Conservation (phyloP, 352 stramenopile genomes). For the Globisporangium rhizosaccharum region DNA sequence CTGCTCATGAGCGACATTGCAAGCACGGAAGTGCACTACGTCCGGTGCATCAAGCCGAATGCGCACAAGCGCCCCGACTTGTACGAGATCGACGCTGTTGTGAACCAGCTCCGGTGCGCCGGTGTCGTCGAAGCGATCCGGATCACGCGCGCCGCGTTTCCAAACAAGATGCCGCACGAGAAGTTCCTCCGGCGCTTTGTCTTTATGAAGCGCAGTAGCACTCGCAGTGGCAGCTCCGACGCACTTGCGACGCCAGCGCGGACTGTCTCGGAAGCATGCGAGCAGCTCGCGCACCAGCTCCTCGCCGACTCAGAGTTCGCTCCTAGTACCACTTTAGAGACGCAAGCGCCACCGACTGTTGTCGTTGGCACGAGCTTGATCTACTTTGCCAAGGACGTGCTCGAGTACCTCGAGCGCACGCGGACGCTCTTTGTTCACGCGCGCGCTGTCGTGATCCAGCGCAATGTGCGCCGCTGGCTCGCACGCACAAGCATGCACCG, state of each 20-base stretch:
- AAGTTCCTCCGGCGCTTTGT: constrained; percentile 83
- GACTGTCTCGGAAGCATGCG: constrained; percentile 59
- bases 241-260: constrained; percentile 19
- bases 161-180: constrained; percentile 93
- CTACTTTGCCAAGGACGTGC: constrained; percentile 91
- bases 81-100: constrained; percentile 84
- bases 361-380: constrained; percentile 86
- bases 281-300: constrained; percentile 45
- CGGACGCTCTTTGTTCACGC: constrained; percentile 70
- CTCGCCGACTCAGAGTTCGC: constrained; percentile 22
- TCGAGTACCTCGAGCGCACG: constrained; percentile 87
- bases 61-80: constrained; percentile 58
- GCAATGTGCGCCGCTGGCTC: constrained; percentile 42
- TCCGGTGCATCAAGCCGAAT: constrained; percentile 92
- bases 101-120: constrained; percentile 85
- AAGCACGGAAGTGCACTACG: constrained; percentile 83
- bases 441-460: constrained; percentile 60
- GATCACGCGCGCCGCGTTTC: constrained; percentile 86
- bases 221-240: constrained; percentile 7
- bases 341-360: constrained; percentile 45
- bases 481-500: constrained; percentile 44
- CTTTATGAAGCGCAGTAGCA: constrained; percentile 40
- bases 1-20: constrained; percentile 85
- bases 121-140: constrained; percentile 89
- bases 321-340: constrained; percentile 17